Conservation (phyloP, 768 basidiomycete genomes). For the Termitomyces sp. region DNA sequence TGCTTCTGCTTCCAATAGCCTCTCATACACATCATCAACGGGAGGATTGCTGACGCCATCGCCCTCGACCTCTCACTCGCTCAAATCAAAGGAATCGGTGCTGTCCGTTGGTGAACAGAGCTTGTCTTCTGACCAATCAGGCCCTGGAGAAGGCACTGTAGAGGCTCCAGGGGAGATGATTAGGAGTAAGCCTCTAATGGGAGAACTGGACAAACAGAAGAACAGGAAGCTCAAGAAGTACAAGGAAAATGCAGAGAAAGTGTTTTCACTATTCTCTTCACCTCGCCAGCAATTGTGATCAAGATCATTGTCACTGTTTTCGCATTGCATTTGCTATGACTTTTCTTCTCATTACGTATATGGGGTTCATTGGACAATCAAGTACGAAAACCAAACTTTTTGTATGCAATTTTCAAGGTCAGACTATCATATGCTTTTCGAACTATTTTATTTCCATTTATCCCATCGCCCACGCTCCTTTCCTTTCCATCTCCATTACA, state of each 20-base stretch:
- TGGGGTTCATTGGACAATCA: conserved; percentile 4
- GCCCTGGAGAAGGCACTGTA: conserved; percentile 38
- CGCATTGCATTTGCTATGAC: conserved; percentile 4
- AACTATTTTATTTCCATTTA: conserved; percentile 26
- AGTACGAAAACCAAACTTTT: conserved; percentile 8
- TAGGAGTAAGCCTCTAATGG: conserved; percentile 21
- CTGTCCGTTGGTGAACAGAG: conserved; percentile 68
- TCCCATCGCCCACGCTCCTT: conserved; percentile 12
- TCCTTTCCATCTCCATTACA: conserved; percentile 14
- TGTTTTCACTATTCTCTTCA: conserved; percentile 76
- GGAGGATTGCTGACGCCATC: conserved; percentile 59
- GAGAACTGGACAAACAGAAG: conserved; percentile 56
- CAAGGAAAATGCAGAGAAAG: conserved; percentile 84
- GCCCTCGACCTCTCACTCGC: conserved; percentile 60
- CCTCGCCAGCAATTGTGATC: conserved; percentile 43
- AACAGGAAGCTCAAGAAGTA: conserved; percentile 80
- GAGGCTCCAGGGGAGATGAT: conserved; percentile 13
- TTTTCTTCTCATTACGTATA: conserved; percentile 4
- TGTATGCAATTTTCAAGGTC: conserved; percentile 12
- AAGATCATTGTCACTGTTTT: neutral
- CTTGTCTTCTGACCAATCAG: conserved; percentile 66
- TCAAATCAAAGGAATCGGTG: conserved; percentile 79
- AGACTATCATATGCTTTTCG: conserved; percentile 17
- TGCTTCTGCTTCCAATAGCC: conserved; percentile 41
- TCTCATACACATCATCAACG: conserved; percentile 36